A percentile compares a stretch with the other conserved stretches of the same genome.
These are phyloP conservation scores for Ganoderma multipileum DNA, from an alignment of 1,284 basidiomycete species.

Conservation along the genomic window DNA sequence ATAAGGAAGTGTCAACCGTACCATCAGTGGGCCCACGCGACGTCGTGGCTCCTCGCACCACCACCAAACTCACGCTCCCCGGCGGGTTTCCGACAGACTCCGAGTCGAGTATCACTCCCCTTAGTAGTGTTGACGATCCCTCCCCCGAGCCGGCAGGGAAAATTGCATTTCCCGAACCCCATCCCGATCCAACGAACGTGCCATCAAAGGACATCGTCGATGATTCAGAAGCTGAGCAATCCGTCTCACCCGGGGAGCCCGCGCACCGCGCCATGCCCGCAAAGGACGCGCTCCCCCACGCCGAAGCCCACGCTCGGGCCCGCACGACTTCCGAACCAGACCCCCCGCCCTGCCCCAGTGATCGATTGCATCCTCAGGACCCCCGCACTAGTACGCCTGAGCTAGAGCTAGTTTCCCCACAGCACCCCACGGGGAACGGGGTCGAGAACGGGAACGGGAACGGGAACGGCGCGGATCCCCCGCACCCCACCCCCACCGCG, in stretches of 20 bases:
- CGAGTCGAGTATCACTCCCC: background rate
- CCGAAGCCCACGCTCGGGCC: background rate
- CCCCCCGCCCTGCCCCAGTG: background rate
- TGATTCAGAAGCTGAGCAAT: no score
- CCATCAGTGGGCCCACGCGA: background rate
- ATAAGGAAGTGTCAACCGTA: background rate
- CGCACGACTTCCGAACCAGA: background rate
- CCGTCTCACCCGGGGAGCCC: no score
- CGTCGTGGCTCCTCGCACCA: no score
- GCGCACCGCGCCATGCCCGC: background rate
- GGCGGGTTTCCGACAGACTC: no score
- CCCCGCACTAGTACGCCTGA: background rate
- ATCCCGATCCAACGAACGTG: background rate
- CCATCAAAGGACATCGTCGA: background rate
- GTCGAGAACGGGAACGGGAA: no score
- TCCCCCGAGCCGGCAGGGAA: background rate
- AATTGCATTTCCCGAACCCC: background rate
- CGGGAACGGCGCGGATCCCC: background rate
- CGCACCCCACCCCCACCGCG: background rate
- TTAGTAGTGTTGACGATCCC: background rate
- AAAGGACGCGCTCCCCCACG: background rate
- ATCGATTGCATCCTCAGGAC: background rate
- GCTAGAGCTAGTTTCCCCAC: conserved; percentile 1
- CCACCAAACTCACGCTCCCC: no score
- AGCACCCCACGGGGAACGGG: background rate